A percentile compares a stretch with the other conserved stretches of the same genome.
phyloP scores from a whole-genome alignment of 2,329 filamentous ascomycete species.

The Delphinella strobiligena region DNA sequence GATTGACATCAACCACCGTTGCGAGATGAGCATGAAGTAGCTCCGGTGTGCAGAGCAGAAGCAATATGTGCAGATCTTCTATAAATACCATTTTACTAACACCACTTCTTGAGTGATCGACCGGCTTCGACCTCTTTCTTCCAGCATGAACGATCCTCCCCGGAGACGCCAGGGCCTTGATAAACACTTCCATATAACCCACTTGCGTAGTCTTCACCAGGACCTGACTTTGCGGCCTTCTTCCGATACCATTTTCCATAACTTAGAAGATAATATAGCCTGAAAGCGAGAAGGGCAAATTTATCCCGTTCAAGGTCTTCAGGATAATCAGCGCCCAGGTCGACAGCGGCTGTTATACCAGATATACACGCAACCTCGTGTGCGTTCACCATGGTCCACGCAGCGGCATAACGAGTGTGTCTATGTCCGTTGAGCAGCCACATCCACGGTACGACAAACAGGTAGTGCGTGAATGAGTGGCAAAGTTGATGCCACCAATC shows the following conservation, averaged over 20 bases:
- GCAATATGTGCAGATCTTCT: too few relatives aligned
- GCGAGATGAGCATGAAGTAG: too few relatives aligned
- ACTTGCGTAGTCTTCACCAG: constrained; percentile 44
- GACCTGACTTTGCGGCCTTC: constrained; percentile 26
- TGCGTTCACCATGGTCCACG: constrained; percentile 59
- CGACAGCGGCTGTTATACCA: constrained; percentile 59
- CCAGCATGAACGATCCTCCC: constrained; percentile 43
- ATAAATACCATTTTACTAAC: too few relatives aligned
- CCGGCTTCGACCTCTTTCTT: constrained; percentile 32
- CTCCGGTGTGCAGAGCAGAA: too few relatives aligned
- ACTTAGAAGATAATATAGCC: constrained; percentile 48
- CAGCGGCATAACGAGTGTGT: constrained; percentile 50
- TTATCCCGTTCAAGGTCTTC: constrained; percentile 50
- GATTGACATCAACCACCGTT: too few relatives aligned
- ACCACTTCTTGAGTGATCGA: constrained; percentile 16
- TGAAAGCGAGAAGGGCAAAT: constrained; percentile 49
- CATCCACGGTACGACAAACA: constrained; percentile 56
- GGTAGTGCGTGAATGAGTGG: constrained; percentile 51
- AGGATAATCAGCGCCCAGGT: constrained; percentile 52
- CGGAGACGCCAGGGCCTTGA: constrained; percentile 43
- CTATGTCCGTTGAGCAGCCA: constrained; percentile 58
- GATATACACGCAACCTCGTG: constrained; percentile 61
- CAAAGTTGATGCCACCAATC: constrained; percentile 60
- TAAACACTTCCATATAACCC: constrained; percentile 50
- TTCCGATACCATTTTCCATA: constrained; percentile 51